Base-by-base conservation (phyloP, 2,329 filamentous ascomycete genomes). In the Pseudocercospora pini-densiflorae region DNA sequence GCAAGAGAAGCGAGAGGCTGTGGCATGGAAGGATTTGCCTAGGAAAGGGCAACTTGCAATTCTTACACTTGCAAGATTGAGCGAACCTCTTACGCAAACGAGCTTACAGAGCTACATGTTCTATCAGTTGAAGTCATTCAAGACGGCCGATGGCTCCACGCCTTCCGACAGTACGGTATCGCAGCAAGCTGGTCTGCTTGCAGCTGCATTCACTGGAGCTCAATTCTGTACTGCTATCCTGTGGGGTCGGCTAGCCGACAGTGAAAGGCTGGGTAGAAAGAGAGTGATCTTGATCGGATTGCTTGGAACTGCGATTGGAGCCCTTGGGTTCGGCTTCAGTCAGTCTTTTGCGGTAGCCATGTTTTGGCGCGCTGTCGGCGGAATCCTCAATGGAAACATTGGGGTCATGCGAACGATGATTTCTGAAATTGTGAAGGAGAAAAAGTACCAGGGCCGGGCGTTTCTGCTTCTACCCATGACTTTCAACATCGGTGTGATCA, bases 91-190 rank as follows among this genome's bases (percentile, higher is more conserved):
- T 40, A 91, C 92, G 0, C 91, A 95, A 75, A 93, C 91, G 0
- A 92, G 89, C 12, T 79, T 93, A 8, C 86, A 91, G 78, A 87
- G 91, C 1, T 96, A 96, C 79, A 89, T 96, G 83, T 96, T 92
- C 80, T 96, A 94, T 78, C 92, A 95, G 77, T 86, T 97, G n/a
- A 89, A 88, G 72, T 94, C 90, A 65, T 94, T 97, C 72, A 67
- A 70, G 6, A 33, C 53, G 1, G 61, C 71, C 12, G 58, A 69
- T 40, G 69, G 66, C 29, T 43, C 67, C 8, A 84, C 91, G 24
- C 83, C 83, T 2, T 83, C 79, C 23, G 85, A 89, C 62, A 84
- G 84, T 1, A 88, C 86, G 1, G 93, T 97, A 70, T 88, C 93
- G 0, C 84, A 86, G 21, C 92, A 95, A 77, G 91, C 91, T 0